Evolutionary conservation across 2,329 filamentous ascomycete species (phyloP).

Genomic region (Paracorniculantispora psalliotae): DNA sequence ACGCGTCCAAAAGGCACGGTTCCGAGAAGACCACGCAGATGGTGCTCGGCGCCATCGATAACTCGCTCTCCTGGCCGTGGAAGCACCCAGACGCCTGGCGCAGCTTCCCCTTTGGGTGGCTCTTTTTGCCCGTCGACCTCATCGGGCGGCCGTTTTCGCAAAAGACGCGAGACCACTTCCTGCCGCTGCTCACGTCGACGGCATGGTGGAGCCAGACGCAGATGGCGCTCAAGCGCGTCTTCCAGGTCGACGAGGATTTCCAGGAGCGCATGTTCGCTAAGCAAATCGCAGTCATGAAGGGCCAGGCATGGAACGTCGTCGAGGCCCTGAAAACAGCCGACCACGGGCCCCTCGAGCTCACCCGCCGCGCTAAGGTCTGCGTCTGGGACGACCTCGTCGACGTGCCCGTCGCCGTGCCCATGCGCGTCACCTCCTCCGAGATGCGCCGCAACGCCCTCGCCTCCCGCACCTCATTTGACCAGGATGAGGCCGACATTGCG

Average conservation of each 20-base stretch:
- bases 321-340: constrained; percentile 91
- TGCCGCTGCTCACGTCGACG: constrained; percentile 91
- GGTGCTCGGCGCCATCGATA: constrained; percentile 89
- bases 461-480: constrained; percentile 53
- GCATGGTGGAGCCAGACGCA: constrained; percentile 97
- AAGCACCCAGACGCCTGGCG: constrained; percentile 94
- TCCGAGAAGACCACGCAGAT: constrained; percentile 54
- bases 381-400: constrained; percentile 99
- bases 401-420: constrained; percentile 86
- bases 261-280: constrained; percentile 99
- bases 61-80: constrained; percentile 98
- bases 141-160: constrained; percentile 96
- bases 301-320: constrained; percentile 98
- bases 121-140: constrained; percentile 92
- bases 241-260: constrained; percentile 90
- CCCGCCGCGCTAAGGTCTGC: constrained; percentile 81
- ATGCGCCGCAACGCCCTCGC: constrained; percentile 59
- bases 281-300: constrained; percentile 98
- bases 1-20: constrained; percentile 52
- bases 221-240: constrained; percentile 76
- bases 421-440: constrained; percentile 80
- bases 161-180: constrained; percentile 87
- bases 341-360: constrained; percentile 90
- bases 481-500: constrained; percentile 91
- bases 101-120: constrained; percentile 96